phyloP scores from a whole-genome alignment of 108 stramenopile genomes.

The Fragilariopsis cylindrus region DNA sequence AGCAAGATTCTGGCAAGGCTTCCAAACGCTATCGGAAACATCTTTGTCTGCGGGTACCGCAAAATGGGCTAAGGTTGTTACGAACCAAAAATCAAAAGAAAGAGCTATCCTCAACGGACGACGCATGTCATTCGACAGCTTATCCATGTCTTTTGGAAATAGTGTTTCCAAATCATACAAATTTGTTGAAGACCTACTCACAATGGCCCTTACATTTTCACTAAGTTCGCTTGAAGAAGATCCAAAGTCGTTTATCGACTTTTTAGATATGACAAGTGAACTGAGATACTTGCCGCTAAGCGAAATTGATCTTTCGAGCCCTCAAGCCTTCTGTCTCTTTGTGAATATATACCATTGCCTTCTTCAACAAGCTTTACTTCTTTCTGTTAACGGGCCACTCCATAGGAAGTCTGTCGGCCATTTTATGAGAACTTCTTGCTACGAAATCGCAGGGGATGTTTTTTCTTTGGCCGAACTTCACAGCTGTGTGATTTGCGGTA shows the following conservation, averaged over 20 bases:
- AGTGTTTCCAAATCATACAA: slow-evolving; percentile 17
- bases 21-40: slow-evolving; percentile 64
- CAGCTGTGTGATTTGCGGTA: slow-evolving; percentile 86
- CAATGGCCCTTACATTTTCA: slow-evolving; percentile 66
- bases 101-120: slow-evolving; percentile 73
- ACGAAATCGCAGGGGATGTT: slow-evolving; percentile 93
- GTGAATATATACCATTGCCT: slow-evolving; percentile 93
- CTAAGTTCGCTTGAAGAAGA: slow-evolving; percentile 60
- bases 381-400: slow-evolving; percentile 81
- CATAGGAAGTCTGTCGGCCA: slow-evolving; percentile 59
- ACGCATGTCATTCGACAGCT: slow-evolving; percentile 68
- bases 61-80: slow-evolving; percentile 72
- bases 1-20: slow-evolving; percentile 75
- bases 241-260: slow-evolving; percentile 72
- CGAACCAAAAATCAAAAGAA: slow-evolving; percentile 52
- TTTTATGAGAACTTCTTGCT: slow-evolving; percentile 85
- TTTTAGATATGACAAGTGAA: slow-evolving; percentile 83
- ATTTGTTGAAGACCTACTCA: slow-evolving; percentile 63
- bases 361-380: slow-evolving; percentile 88
- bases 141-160: slow-evolving; percentile 24
- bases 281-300: slow-evolving; percentile 67
- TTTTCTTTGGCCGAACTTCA: slow-evolving; percentile 95
- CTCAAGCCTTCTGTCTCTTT: slow-evolving; percentile 80
- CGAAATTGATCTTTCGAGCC: slow-evolving; percentile 64
- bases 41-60: slow-evolving; percentile 55